phyloP scores from a whole-genome alignment of 768 basidiomycete genomes.

The Agrocybe chaxingu region DNA sequence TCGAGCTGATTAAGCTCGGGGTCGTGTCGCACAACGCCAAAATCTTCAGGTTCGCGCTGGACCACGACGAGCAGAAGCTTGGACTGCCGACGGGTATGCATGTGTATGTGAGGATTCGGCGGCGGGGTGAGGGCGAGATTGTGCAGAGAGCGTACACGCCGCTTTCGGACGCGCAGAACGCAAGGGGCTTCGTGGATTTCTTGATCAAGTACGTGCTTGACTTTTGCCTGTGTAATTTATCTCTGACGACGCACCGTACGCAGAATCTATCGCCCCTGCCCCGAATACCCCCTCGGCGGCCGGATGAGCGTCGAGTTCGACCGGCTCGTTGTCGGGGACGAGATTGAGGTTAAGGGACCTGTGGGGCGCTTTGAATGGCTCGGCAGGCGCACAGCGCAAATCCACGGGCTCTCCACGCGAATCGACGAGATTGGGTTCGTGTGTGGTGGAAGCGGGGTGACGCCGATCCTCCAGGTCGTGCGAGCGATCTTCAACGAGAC shows the following conservation, averaged over 20 bases:
- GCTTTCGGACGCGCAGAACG: constrained; percentile 35
- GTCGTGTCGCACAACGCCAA: constrained; percentile 46
- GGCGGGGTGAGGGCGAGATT: constrained; percentile 35
- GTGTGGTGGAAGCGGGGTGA: constrained; percentile 59
- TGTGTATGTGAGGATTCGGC: constrained; percentile 46
- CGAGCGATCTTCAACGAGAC: constrained; percentile 41
- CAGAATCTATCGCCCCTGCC: constrained; percentile 42
- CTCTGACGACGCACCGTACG: neutral
- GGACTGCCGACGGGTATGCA: constrained; percentile 62
- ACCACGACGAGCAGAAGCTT: constrained; percentile 34
- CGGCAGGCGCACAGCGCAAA: constrained; percentile 33
- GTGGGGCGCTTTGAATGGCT: constrained; percentile 54
- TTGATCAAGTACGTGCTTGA: constrained; percentile 42
- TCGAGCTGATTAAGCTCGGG: constrained; percentile 32
- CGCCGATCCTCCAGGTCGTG: constrained; percentile 56
- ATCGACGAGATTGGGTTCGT: constrained; percentile 48
- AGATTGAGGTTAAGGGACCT: constrained; percentile 57
- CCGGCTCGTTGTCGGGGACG: constrained; percentile 45
- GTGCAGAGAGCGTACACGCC: constrained; percentile 63
- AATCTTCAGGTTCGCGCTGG: constrained; percentile 48
- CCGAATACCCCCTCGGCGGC: constrained; percentile 40
- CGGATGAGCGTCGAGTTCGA: constrained; percentile 46
- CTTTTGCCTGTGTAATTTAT: neutral
- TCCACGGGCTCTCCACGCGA: constrained; percentile 30
- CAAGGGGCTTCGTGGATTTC: constrained; percentile 46